Evolutionary conservation across 768 basidiomycete species (phyloP), one percentile per base, ranked within the genome.

Genomic region (Suillus subalutaceus): DNA sequence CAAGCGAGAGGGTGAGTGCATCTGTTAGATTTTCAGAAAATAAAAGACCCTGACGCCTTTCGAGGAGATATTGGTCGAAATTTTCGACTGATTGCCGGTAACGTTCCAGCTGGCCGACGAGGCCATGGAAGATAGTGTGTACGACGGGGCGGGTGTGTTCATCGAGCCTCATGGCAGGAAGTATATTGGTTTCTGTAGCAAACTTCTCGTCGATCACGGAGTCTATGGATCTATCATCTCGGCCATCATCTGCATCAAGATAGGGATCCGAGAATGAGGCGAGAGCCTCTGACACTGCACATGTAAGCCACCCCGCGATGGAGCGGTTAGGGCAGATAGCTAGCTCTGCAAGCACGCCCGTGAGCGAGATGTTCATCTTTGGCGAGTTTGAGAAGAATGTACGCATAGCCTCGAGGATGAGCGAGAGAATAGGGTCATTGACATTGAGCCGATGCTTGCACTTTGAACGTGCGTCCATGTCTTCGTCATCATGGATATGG

Each of bases 21-120:
- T 98, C 97, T 8, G 89, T 92, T 43, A 97, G 80, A 74, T 96
- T 96, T 78, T 97, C 96, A 4, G 91, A 91, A 77, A 97, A 97
- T 20, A 97, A 79, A 10, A 99, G 82, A 2, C 96, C 96, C 73
- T 91, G 91, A 20, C 97, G 86, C 43, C 97, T 86, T 77, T 99
- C 94, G 2, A 88, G 76, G 3, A 99, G 85, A 72, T 87, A 93
- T 72, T 85, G 86, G 79, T 98, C 95, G 73, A 98, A 97, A 56
- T 90, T 80, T 26, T 90, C 84, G 37, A 97, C 88, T 23, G 84
- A 74, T 48, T 85, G 81, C 8, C 94, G 89, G 79, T 96, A 96
- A 55, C 85, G 83, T 71, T 94, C 91, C 10, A 98, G 84, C 70
- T 96, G 93, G 20, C 85, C 82, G 52, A 94, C 89, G 5, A 97